These are phyloP conservation scores for Gossypium davidsonii DNA, from an alignment of 441 rosid species.

Conservation along the genomic window DNA sequence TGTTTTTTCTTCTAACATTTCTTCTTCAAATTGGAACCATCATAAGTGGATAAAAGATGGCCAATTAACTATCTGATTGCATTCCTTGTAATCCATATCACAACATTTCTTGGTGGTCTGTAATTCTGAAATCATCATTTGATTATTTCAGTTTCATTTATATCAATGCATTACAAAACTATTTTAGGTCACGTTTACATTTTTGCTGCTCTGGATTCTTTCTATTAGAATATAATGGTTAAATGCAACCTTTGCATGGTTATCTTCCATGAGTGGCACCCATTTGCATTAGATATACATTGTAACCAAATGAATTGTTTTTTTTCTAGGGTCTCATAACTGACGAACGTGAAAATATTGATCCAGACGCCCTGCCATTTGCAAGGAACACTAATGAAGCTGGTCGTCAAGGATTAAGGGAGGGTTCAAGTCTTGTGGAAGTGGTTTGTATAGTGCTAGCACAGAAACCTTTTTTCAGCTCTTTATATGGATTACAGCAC, in stretches of 20 bases:
- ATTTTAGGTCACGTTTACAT: constrained; percentile 4
- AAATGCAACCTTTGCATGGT: neutral
- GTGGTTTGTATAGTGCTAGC: constrained; percentile 61
- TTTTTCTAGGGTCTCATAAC: constrained; percentile 80
- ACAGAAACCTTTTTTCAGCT: neutral
- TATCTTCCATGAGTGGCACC: neutral
- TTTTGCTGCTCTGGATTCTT: neutral
- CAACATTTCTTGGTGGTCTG: neutral
- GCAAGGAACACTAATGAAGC: constrained; percentile 76
- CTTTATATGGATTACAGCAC: constrained; percentile 12
- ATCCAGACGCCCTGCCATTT: constrained; percentile 81
- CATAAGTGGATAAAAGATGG: constrained; percentile 1
- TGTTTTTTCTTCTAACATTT: neutral
- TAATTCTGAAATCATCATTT: constrained; percentile 1
- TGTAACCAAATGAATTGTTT: constrained; percentile 15
- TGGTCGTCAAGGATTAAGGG: constrained; percentile 82
- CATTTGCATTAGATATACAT: neutral
- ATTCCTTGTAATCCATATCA: neutral
- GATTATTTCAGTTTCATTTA: neutral
- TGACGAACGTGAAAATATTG: constrained; percentile 69
- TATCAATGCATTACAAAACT: constrained; percentile 5
- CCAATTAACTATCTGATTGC: neutral
- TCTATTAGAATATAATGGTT: constrained; percentile 10
- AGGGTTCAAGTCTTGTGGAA: constrained; percentile 88
- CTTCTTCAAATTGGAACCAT: neutral